A percentile compares a stretch with the other conserved stretches of the same genome.
phyloP scores from a whole-genome alignment of 371 early-diverging fungal genomes.

The Dinochytrium kinnereticum region DNA sequence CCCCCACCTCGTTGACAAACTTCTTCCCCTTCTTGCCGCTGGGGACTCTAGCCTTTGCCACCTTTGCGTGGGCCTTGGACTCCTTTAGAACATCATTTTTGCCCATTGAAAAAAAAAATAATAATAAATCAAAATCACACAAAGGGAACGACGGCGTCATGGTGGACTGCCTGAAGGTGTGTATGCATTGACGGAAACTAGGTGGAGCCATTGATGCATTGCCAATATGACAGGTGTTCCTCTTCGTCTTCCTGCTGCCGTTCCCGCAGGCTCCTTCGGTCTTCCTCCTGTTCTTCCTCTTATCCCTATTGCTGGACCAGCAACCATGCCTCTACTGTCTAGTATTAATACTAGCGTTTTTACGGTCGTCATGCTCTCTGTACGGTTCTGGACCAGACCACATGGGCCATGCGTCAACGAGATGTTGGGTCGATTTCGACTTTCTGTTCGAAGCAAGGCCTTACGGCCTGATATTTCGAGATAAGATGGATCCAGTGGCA shows the following conservation, averaged over 20 bases:
- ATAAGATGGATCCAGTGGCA: not conserved
- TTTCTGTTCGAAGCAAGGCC: slow-evolving; percentile 14
- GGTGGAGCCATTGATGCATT: too few relatives aligned
- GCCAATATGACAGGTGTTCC: slow-evolving; percentile 32
- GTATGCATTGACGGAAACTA: too few relatives aligned
- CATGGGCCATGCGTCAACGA: slow-evolving; percentile 12
- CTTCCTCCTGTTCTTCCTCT: slow-evolving; percentile 37
- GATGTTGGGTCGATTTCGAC: slow-evolving; percentile 30
- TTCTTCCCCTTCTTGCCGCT: slow-evolving; percentile 20
- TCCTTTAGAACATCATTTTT: too few relatives aligned
- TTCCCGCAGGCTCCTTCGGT: slow-evolving; percentile 39
- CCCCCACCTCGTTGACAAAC: slow-evolving; percentile 10
- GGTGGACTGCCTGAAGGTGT: slow-evolving; percentile 9
- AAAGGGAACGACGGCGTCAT: not conserved
- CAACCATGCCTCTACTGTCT: slow-evolving; percentile 43
- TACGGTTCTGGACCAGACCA: slow-evolving; percentile 31
- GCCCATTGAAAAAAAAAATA: not conserved
- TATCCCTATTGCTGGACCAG: slow-evolving; percentile 35
- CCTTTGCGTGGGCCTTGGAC: too few relatives aligned
- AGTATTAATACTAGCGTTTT: slow-evolving; percentile 24
- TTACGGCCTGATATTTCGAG: slow-evolving; percentile 18
- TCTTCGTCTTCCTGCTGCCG: slow-evolving; percentile 38
- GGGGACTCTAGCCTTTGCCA: not conserved
- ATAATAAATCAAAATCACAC: not conserved
- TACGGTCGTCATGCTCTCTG: slow-evolving; percentile 20